Base-by-base conservation (phyloP, 495 filamentous ascomycete species). In the Trichoderma parareesei region DNA sequence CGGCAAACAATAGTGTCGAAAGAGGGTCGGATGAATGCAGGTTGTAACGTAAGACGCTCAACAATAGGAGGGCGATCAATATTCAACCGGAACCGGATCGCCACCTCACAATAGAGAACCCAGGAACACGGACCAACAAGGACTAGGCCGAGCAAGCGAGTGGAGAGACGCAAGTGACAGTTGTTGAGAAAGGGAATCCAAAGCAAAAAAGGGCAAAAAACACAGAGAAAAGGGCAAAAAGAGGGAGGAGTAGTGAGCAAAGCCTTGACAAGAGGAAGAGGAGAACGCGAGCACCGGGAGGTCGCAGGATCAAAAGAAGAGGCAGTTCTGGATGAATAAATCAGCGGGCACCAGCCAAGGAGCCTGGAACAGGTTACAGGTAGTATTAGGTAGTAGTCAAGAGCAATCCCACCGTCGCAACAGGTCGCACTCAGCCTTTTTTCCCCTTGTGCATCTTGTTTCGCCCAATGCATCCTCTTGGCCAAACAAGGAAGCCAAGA, bases 401-500 rank as follows among this genome's bases (percentile, higher is more conserved):
- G 18, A 57, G 53, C 53, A 57, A 57, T 20, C 13, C 53, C 53
- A 20, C 10, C 53, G 27, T 11, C 35, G 11, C 27, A 35, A 37
- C 14, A 10, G 27, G 9, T 46, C 1, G 43, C 43, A 46, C 14
- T 46, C 46, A 49, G 10, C 53, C 53, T 37, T 57, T 37, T 27
- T 27, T n/a, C 3, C 9, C 33, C 20, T 4, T 4, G 48, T 3
- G 33, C 27, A 11, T 13, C 3, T 6, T 57, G 20, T 33, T 57
- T 57, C 53, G 14, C 37, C 53, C 53, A 49, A 49, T 18, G 53
- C 53, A 57, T 20, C 33, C 20, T 57, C 18, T 57, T 27, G 8
- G 35, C 53, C 53, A 33, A 57, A 57, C 33, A 57, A 37, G 53
- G 53, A 57, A 57, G 53, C 20, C 53, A 57, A 37, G 27, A 57